Conservation (phyloP, 2,329 filamentous ascomycete genomes). For the Alternaria sp. region DNA sequence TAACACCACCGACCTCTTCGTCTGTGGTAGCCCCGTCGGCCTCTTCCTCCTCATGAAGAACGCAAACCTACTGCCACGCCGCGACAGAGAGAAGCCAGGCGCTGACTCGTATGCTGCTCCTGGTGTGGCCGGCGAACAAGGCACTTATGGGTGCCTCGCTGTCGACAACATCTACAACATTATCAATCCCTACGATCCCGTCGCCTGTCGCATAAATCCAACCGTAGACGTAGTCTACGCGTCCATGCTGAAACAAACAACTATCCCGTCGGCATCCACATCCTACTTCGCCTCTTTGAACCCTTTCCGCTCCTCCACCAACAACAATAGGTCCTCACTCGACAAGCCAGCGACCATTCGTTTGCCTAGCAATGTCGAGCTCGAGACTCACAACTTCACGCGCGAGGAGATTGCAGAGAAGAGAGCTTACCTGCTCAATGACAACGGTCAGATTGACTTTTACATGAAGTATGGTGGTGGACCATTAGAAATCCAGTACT, state of each 20-base stretch:
- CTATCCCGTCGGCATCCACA: slow-evolving; percentile 76
- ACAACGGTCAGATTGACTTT: slow-evolving; percentile 96
- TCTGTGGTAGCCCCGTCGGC: slow-evolving; percentile 87
- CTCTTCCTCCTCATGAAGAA: slow-evolving; percentile 91
- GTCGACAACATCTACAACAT: slow-evolving; percentile 98
- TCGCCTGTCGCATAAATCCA: slow-evolving; percentile 91
- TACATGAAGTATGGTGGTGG: slow-evolving; percentile 85
- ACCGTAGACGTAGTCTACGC: slow-evolving; percentile 85
- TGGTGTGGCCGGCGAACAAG: slow-evolving; percentile 77
- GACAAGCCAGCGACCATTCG: slow-evolving; percentile 46
- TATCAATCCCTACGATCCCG: slow-evolving; percentile 77
- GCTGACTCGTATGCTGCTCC: slow-evolving; percentile 64
- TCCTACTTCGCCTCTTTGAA: slow-evolving; percentile 54
- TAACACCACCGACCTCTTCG: slow-evolving; percentile 86
- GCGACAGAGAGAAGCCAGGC: slow-evolving; percentile 77
- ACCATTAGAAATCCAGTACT: slow-evolving; percentile 90
- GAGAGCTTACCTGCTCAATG: slow-evolving; percentile 86
- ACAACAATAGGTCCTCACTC: slow-evolving; percentile 28
- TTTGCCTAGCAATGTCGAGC: slow-evolving; percentile 70
- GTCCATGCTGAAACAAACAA: slow-evolving; percentile 75
- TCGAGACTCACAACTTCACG: slow-evolving; percentile 95
- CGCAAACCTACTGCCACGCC: slow-evolving; percentile 75
- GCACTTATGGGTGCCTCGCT: slow-evolving; percentile 86
- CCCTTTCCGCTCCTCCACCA: slow-evolving; percentile 51
- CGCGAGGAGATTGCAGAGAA: slow-evolving; percentile 91